phyloP scores from a whole-genome alignment of 108 stramenopile genomes.

The Cyclostephanos tholiformis region DNA sequence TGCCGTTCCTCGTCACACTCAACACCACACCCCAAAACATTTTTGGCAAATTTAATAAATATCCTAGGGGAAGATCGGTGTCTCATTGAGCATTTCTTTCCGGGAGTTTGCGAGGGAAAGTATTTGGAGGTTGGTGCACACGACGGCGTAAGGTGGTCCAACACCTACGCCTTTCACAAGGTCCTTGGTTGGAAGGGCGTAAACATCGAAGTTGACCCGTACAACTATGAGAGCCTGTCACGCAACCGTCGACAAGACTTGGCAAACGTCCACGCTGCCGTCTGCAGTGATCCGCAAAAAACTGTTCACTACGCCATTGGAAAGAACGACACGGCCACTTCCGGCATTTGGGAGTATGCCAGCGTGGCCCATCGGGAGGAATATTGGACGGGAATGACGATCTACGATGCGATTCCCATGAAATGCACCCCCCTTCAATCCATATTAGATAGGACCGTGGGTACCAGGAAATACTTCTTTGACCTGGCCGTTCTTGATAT shows the following conservation, averaged over 20 bases:
- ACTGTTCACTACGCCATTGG: conserved; percentile 35
- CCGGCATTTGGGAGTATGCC: conserved; percentile 43
- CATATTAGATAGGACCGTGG: conserved; percentile 36
- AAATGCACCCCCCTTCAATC: conserved; percentile 40
- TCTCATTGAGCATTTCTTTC: conserved; percentile 40
- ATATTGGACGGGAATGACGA: conserved; percentile 41
- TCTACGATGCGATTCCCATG: conserved; percentile 34
- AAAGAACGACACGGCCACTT: conserved; percentile 5
- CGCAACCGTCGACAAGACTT: conserved; percentile 35
- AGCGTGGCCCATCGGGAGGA: conserved; percentile 26
- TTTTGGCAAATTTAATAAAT: background rate
- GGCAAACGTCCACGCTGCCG: conserved; percentile 44
- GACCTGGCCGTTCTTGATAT: conserved; percentile 41
- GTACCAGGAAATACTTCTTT: conserved; percentile 29
- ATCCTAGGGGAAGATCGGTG: conserved; percentile 27
- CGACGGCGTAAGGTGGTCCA: conserved; percentile 32
- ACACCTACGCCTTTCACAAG: conserved; percentile 32
- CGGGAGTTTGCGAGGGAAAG: conserved; percentile 42
- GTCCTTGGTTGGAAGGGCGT: conserved; percentile 41
- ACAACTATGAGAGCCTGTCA: conserved; percentile 28
- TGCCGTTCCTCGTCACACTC: background rate
- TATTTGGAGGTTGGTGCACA: conserved; percentile 42
- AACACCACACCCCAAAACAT: background rate
- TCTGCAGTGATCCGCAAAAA: conserved; percentile 31
- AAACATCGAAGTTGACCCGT: conserved; percentile 40